Conservation (phyloP, 2,329 filamentous ascomycete genomes). For the Erysiphe pulchra region DNA sequence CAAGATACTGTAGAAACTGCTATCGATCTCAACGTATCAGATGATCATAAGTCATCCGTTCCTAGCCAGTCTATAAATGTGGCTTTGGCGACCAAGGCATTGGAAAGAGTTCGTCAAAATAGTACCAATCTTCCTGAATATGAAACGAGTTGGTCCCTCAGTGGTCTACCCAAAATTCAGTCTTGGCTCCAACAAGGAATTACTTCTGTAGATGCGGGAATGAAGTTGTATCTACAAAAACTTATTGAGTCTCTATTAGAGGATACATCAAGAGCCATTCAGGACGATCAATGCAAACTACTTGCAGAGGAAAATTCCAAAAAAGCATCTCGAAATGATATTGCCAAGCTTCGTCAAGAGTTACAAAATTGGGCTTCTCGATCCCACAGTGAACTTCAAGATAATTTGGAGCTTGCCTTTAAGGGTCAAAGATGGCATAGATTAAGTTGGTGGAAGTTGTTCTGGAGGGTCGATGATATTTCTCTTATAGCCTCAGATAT, state of each 20-base stretch:
- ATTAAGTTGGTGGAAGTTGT: constrained; percentile 79
- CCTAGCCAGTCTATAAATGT: constrained; percentile 36
- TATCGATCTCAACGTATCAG: constrained; percentile 25
- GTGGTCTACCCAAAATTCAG: constrained; percentile 37
- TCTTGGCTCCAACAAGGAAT: constrained; percentile 34
- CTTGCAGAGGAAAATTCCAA: constrained; percentile 12
- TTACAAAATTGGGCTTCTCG: constrained; percentile 51
- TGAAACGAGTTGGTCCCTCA: constrained; percentile 47
- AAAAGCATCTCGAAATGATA: constrained; percentile 14
- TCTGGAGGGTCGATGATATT: constrained; percentile 86
- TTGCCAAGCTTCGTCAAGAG: constrained; percentile 24
- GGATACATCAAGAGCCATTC: constrained; percentile 24
- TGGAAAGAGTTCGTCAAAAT: constrained; percentile 42
- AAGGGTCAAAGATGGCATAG: constrained; percentile 51
- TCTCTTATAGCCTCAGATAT: constrained; percentile 61
- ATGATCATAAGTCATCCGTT: constrained; percentile 12
- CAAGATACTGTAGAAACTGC: constrained; percentile 24
- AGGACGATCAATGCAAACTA: constrained; percentile 19
- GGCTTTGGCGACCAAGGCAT: constrained; percentile 30
- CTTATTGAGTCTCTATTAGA: constrained; percentile 43
- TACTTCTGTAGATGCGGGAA: constrained; percentile 17
- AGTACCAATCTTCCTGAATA: constrained; percentile 45
- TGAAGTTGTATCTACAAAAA: constrained; percentile 39
- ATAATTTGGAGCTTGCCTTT: constrained; percentile 56
- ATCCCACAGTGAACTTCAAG: constrained; percentile 62